Conservation (phyloP, 73 alveolate genomes). For the Paramecium caudatum region DNA sequence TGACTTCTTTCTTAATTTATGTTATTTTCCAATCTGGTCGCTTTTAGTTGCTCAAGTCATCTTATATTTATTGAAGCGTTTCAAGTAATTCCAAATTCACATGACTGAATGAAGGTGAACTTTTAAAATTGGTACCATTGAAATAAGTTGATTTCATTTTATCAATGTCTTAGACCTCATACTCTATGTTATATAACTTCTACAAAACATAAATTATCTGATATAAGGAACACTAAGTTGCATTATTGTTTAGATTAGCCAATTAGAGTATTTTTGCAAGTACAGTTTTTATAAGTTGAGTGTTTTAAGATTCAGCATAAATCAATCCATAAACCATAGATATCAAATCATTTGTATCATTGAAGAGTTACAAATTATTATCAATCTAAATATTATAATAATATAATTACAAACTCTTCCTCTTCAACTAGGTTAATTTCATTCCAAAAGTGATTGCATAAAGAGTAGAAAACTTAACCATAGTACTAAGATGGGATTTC, state of each 20-base stretch:
- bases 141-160: not conserved
- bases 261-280: not conserved
- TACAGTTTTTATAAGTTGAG: not conserved
- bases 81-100: not conserved
- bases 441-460: not conserved
- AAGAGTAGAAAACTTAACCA: not conserved
- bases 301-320: not conserved
- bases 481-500: not conserved
- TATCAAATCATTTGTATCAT: not conserved
- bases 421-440: not conserved
- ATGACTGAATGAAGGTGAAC: not conserved
- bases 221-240: not conserved
- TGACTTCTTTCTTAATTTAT: not conserved
- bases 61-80: not conserved
- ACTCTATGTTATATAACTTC: not conserved
- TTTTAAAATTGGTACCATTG: conserved; percentile 24
- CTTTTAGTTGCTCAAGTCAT: not conserved
- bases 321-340: conserved; percentile 5
- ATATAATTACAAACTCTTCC: not conserved
- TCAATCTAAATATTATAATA: not conserved
- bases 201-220: not conserved
- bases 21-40: conserved; percentile 13
- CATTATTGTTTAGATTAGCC: not conserved
- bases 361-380: not conserved
- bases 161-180: not conserved